Conservation (phyloP, 228 moss, liverwort and hornwort genomes). For the Sphagnum magellanicum region DNA sequence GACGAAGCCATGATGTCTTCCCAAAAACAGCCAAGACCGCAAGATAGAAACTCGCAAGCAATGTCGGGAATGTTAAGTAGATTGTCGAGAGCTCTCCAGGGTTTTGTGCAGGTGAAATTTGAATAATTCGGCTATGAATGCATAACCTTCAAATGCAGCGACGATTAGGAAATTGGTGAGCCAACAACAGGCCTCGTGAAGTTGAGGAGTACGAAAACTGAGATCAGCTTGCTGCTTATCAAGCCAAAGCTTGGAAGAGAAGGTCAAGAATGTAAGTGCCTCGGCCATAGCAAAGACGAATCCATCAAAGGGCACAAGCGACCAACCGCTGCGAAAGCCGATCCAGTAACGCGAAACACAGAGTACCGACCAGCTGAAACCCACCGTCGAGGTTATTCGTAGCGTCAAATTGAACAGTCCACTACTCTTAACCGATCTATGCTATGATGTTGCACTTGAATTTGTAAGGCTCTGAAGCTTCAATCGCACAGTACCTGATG, state of each 20-base stretch:
- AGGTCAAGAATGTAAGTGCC: conserved; percentile 6
- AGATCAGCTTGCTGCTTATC: conserved; percentile 2
- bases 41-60: not conserved
- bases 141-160: not conserved
- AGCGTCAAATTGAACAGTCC: not conserved
- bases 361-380: conserved; percentile 1
- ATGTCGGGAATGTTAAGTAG: not conserved
- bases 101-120: not conserved
- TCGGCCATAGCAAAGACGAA: conserved; percentile 2
- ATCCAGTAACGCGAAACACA: conserved; percentile 1
- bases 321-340: not conserved
- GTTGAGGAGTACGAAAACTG: not conserved
- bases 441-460: not conserved
- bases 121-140: not conserved
- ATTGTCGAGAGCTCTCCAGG: not conserved
- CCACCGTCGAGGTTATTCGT: not conserved
- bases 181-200: conserved; percentile 3
- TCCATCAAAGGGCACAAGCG: conserved; percentile 1
- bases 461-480: not conserved
- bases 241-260: conserved; percentile 4
- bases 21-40: conserved; percentile 1
- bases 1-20: conserved; percentile 4
- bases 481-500: not conserved
- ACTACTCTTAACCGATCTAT: conserved; percentile 3
- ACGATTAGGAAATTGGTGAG: not conserved